Base-by-base conservation (phyloP, 768 basidiomycete genomes). In the Leucocoprinus birnbaumii region DNA sequence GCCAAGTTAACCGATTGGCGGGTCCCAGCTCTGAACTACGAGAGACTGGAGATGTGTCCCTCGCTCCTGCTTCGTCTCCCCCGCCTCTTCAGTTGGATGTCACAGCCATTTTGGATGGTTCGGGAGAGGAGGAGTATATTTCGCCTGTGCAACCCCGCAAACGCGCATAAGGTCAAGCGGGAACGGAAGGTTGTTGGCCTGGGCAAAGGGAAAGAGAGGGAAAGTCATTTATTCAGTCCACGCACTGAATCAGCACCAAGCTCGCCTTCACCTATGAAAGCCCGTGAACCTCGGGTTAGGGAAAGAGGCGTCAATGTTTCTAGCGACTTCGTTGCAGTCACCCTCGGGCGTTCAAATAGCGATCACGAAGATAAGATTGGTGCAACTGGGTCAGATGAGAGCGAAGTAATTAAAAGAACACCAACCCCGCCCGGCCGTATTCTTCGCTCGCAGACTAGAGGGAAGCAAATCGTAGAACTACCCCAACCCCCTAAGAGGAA, bases 211-310 rank as follows among this genome's bases (percentile, higher is more conserved):
- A 41, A 35, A 56, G 66, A 27, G 21, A 41, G 41, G 11, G 57
- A 60, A 14, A 66, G 68, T n/a, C 66, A 73, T 13, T 62, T 68
- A 25, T 60, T 73, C 45, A 73, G 73, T 49, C 62, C 68, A 0
- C 70, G 68, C 42, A 65, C 58, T 41, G 64, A 66, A 3, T 69
- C 71, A 1, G 52, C 68, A 41, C 65, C 66, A 9, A 71, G 67
- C 48, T 70, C 68, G 1, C 74, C 75, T 7, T 75, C 74, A 2
- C 73, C 75, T 9, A 54, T 68, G 22, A 78, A 74, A 54, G 63
- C 49, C 2, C 34, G 45, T 8, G 42, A 48, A 13, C 42, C 43
- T 35, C 57, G 57, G 24, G 44, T 35, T 26, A 61, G 63, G 56
- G 58, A 56, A 22, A 61, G 59, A 19, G 47, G 42, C n/a, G 53